Percentiles rank a stretch among this genome's conserved stretches.
phyloP scores from a whole-genome alignment of 352 stramenopile genomes.

The Pythium volutum region DNA sequence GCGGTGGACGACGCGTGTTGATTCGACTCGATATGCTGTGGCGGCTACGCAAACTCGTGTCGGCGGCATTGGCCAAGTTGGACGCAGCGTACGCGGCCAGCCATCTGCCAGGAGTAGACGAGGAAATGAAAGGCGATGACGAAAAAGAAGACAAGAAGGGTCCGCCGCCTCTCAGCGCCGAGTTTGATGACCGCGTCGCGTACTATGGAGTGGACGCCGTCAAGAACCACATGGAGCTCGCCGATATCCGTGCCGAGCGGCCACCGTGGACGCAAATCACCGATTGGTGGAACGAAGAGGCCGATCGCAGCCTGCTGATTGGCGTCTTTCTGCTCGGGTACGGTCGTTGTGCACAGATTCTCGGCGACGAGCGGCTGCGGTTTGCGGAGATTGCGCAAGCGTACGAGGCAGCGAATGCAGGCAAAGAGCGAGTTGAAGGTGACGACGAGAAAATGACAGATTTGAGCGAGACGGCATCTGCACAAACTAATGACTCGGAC shows the following conservation, averaged over 20 bases:
- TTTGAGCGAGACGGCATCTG: background rate
- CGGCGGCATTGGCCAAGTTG: conserved; percentile 52
- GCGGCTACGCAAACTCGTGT: conserved; percentile 62
- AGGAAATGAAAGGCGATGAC: conserved; percentile 23
- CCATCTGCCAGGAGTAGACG: conserved; percentile 4
- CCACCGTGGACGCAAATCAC: conserved; percentile 82
- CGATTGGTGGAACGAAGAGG: conserved; percentile 81
- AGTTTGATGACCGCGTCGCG: conserved; percentile 68
- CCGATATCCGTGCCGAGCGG: conserved; percentile 61
- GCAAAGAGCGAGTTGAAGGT: conserved; percentile 37
- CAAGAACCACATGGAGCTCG: conserved; percentile 53
- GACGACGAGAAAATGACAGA: conserved; percentile 32
- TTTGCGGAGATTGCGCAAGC: conserved; percentile 67
- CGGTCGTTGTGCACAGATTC: conserved; percentile 78
- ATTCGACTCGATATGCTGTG: conserved; percentile 86
- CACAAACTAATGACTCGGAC: conserved; percentile 7
- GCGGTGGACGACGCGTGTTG: conserved; percentile 74
- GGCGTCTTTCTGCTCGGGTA: conserved; percentile 87
- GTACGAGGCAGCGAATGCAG: conserved; percentile 29
- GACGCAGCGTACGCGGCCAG: conserved; percentile 44
- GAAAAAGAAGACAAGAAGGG: conserved; percentile 19
- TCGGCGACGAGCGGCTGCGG: conserved; percentile 65
- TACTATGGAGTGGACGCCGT: conserved; percentile 74
- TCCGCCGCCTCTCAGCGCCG: conserved; percentile 32
- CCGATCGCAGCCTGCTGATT: conserved; percentile 73